Evolutionary conservation across 768 basidiomycete genomes (phyloP), one percentile per base, ranked within the genome.

Genomic region (Tylopilus sp.): DNA sequence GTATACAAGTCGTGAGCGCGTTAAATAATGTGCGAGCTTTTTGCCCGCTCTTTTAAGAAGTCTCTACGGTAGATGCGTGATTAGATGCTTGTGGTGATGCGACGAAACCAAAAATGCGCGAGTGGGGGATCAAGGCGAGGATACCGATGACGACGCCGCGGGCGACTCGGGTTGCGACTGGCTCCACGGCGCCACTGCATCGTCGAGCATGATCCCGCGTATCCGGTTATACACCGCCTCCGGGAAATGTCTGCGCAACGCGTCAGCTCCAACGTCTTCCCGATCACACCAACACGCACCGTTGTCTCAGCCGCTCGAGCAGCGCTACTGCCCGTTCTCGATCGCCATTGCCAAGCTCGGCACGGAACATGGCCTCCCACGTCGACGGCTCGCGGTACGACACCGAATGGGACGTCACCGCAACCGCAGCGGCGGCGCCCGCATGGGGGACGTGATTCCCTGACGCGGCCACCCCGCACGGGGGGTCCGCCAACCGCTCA

Each of bases 311-410:
- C 42, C 91, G 79, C 50, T 83, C 78, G 28, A 95, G 75, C 1
- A 98, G 75, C 3, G 76, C 80, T 4, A 82, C 43, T 0, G 95
- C 96, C 12, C 77, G 76, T 42, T 84, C 80, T 13, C 84, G 81
- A 59, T 91, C 81, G 13, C 90, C 90, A 46, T 78, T 81, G 19
- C 84, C 84, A 12, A 98, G 76, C 66, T 99, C 97, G 1, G 89
- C 90, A 14, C 91, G 82, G 57, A 99, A 83, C 94, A 99, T 98
- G 6, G 84, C 85, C 65, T 98, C 97, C 86, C 90, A 96, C 1
- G 92, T 95, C 36, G 89, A 92, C 13, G 92, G 92, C 85, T 70
- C 68, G 56, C 68, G 56, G 22, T 70, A 70, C 4, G 70, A 70
- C 1, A 65, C 76, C 78, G 63, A 78, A 72, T 6, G 74, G 66